Conservation (phyloP, 495 filamentous ascomycete genomes). For the Parathielavia hyrcaniae region DNA sequence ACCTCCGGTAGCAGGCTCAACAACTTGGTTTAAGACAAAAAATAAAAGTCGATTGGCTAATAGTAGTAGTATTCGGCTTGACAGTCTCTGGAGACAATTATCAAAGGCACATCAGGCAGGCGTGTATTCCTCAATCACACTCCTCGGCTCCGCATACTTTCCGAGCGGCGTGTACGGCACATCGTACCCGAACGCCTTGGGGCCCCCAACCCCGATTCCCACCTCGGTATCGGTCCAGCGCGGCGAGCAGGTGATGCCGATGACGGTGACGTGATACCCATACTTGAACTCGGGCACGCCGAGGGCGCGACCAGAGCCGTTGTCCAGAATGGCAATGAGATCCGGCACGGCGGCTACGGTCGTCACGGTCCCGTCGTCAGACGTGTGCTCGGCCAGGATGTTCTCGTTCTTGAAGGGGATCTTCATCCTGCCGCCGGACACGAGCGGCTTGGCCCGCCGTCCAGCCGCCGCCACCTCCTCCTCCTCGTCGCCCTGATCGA, state of each 20-base stretch:
- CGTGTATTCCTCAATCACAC: slow-evolving; percentile 54
- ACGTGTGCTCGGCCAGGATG: slow-evolving; percentile 45
- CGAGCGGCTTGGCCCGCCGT: too few relatives aligned
- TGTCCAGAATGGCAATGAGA: slow-evolving; percentile 55
- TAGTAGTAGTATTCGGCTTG: too few relatives aligned
- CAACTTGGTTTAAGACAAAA: too few relatives aligned
- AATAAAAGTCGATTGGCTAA: too few relatives aligned
- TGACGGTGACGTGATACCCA: slow-evolving; percentile 51
- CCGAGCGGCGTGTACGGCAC: slow-evolving; percentile 45
- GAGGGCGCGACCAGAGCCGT: slow-evolving; percentile 53
- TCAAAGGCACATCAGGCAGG: too few relatives aligned
- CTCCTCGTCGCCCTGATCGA: slow-evolving; percentile 3
- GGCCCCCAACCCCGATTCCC: slow-evolving; percentile 49
- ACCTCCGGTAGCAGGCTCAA: too few relatives aligned
- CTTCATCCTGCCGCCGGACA: slow-evolving; percentile 41
- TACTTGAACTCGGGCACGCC: slow-evolving; percentile 58
- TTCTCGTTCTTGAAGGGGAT: slow-evolving; percentile 65
- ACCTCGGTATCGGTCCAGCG: slow-evolving; percentile 48
- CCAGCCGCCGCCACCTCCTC: not conserved
- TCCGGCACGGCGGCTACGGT: slow-evolving; percentile 54
- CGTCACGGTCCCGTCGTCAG: slow-evolving; percentile 28
- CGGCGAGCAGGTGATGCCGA: slow-evolving; percentile 52
- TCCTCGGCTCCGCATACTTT: slow-evolving; percentile 43
- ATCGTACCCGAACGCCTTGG: slow-evolving; percentile 47
- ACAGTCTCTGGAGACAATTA: too few relatives aligned